Evolutionary conservation across 306 rosid species (phyloP).

Genomic region (Glycyrrhiza uralensis): DNA sequence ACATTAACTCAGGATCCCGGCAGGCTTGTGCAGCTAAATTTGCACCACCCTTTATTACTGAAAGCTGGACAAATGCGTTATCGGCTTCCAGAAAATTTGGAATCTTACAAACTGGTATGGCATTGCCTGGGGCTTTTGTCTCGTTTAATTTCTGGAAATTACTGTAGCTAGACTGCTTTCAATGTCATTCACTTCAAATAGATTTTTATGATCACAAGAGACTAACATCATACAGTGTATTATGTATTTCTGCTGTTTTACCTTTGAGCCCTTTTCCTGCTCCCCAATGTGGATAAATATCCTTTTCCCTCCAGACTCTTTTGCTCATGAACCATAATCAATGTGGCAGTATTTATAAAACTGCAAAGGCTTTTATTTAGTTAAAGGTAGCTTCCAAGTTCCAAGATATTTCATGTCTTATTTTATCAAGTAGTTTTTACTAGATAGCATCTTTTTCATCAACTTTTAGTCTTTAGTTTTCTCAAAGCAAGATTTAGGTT

Average conservation of each 20-base stretch:
- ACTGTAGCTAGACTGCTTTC: neutral
- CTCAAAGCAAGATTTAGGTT: neutral
- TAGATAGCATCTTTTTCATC: neutral
- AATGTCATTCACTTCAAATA: neutral
- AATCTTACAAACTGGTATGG: constrained; percentile 72
- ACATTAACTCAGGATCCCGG: constrained; percentile 86
- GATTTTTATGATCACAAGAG: neutral
- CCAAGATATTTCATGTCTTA: neutral
- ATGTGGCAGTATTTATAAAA: neutral
- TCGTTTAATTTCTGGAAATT: neutral
- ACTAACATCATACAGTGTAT: neutral
- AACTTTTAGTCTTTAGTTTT: neutral
- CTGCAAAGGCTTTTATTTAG: neutral
- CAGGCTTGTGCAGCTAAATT: constrained; percentile 77
- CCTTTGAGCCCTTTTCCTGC: neutral
- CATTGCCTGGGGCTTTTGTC: constrained; percentile 2
- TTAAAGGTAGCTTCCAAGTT: constrained; percentile 1
- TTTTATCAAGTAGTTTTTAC: neutral
- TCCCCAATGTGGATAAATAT: neutral
- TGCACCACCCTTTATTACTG: constrained; percentile 78
- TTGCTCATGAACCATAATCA: neutral
- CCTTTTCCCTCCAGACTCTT: neutral
- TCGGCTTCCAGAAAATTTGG: constrained; percentile 74
- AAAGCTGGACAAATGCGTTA: constrained; percentile 82
- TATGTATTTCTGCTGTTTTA: neutral